Evolutionary conservation across 108 stramenopile genomes (phyloP).

Genomic region (Pelagomonas calceolata): DNA sequence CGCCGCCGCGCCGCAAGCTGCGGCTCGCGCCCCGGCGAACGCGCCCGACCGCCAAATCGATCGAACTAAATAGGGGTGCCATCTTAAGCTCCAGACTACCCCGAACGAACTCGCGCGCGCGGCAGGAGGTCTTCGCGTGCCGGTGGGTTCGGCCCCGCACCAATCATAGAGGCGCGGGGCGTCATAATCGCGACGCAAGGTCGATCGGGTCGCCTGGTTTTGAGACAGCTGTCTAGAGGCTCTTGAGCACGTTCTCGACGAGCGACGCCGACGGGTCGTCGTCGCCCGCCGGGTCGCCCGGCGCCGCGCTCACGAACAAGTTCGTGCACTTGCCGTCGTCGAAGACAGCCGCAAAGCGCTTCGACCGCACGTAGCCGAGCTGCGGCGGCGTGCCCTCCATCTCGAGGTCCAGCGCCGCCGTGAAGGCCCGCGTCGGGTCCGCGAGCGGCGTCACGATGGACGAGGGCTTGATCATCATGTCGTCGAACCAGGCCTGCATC

Average conservation of each 20-base stretch:
- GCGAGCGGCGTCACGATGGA: slow-evolving; percentile 45
- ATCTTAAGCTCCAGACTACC: no score
- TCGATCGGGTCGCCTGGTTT: no score
- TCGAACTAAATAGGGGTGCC: no score
- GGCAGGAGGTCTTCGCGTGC: no score
- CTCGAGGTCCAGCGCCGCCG: slow-evolving; percentile 44
- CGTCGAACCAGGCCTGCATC: slow-evolving; percentile 59
- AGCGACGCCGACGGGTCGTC: slow-evolving; percentile 30
- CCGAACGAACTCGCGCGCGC: no score
- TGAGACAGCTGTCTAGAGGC: not conserved
- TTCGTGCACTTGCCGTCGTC: slow-evolving; percentile 27
- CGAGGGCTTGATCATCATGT: slow-evolving; percentile 24
- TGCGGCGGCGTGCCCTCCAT: slow-evolving; percentile 28
- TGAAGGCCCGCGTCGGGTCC: slow-evolving; percentile 42
- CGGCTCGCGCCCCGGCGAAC: no score
- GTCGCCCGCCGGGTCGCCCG: slow-evolving; percentile 39
- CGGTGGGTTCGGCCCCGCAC: no score
- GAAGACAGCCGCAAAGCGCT: slow-evolving; percentile 36
- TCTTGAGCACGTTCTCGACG: slow-evolving; percentile 23
- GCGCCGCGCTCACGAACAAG: slow-evolving; percentile 23
- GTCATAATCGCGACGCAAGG: no score
- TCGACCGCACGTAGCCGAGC: slow-evolving; percentile 35
- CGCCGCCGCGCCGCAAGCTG: no score
- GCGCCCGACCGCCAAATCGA: no score
- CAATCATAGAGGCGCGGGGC: no score